phyloP scores from a whole-genome alignment of 2,329 filamentous ascomycete genomes.

The Calonectria pseudoturangicola region DNA sequence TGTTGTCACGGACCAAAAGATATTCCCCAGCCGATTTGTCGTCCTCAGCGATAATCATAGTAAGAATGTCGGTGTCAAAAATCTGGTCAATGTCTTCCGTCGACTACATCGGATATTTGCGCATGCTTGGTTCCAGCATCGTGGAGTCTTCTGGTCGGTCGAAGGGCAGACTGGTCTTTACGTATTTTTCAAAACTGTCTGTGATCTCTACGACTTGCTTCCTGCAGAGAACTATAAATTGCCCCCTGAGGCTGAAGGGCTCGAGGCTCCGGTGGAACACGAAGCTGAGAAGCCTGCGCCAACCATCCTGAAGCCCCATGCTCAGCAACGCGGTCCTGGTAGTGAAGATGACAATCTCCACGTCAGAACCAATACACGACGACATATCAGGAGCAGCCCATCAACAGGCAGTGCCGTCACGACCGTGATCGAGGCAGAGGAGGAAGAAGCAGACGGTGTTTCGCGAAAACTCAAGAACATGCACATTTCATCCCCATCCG shows the following conservation, averaged over 20 bases:
- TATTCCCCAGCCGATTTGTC: slow-evolving; percentile 91
- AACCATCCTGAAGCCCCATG: slow-evolving; percentile 61
- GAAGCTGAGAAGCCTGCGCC: slow-evolving; percentile 63
- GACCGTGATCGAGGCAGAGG: slow-evolving; percentile 88
- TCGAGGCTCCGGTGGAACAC: slow-evolving; percentile 72
- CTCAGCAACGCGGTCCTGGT: slow-evolving; percentile 55
- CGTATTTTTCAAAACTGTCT: slow-evolving; percentile 97
- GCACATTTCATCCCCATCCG: slow-evolving; percentile 71
- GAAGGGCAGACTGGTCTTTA: slow-evolving; percentile 95
- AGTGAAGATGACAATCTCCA: slow-evolving; percentile 71
- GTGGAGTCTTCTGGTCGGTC: slow-evolving; percentile 95
- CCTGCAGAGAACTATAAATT: slow-evolving; percentile 97
- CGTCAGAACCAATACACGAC: slow-evolving; percentile 82
- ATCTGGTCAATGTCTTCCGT: slow-evolving; percentile 95
- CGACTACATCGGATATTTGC: slow-evolving; percentile 97
- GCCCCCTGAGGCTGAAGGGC: slow-evolving; percentile 91
- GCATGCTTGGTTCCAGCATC: slow-evolving; percentile 98
- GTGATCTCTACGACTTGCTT: slow-evolving; percentile 91
- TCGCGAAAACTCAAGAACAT: slow-evolving; percentile 67
- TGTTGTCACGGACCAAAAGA: slow-evolving; percentile 93
- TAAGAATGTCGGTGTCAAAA: slow-evolving; percentile 81
- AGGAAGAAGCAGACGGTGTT: slow-evolving; percentile 77
- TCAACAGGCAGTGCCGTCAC: slow-evolving; percentile 86
- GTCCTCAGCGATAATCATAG: slow-evolving; percentile 74
- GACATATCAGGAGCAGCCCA: slow-evolving; percentile 87